Base-by-base conservation (phyloP, 257 asterid species). In the Cordia subcordata region DNA sequence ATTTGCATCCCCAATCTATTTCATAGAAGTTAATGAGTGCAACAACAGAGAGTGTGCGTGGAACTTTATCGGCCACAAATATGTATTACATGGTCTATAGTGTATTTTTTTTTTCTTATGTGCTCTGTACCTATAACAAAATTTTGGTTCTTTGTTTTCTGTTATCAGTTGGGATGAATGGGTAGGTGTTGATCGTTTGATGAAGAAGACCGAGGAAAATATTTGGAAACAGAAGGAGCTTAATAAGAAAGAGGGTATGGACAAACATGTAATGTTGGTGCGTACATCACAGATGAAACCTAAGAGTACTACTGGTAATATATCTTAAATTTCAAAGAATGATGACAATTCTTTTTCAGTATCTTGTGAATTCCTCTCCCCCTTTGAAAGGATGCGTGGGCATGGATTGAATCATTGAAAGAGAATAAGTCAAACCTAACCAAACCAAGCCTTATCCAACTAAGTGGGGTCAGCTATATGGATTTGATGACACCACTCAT, bases 141-240 rank as follows among this genome's bases (percentile, higher is more conserved):
- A 53, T 40, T 33, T 38, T 72, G 46, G 50, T 64, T 46, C 54
- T 55, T 42, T 15, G 11, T 61, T 70, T 52, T 53, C 21, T 71
- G 61, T 63, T 60, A 38, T 74, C 80, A 88, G 97, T 60, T 90
- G 92, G 92, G 96, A 90, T 79, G 97, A 85, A 81, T 87, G 94
- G 97, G 72, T 83, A 75, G 78, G 67, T 58, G 60, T 63, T 40
- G 75, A 76, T 59, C 65, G 70, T 66, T 55, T 90, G 67, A 67
- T 83, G 85, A 85, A 85, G 69, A 54, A 15, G 22, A 90, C 83
- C 13, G 81, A 84, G 21, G 94, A 75, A 71, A 90, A 90, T 67
- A 27, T 77, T 57, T 70, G 51, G 58, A 81, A 69, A 79, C 79
- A 72, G 71, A 66, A 66, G 72, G 85, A 76, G 57, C 81, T 79